Evolutionary conservation across 2,329 filamentous ascomycete species (phyloP).

Genomic region (Allantophomopsis cytisporea): DNA sequence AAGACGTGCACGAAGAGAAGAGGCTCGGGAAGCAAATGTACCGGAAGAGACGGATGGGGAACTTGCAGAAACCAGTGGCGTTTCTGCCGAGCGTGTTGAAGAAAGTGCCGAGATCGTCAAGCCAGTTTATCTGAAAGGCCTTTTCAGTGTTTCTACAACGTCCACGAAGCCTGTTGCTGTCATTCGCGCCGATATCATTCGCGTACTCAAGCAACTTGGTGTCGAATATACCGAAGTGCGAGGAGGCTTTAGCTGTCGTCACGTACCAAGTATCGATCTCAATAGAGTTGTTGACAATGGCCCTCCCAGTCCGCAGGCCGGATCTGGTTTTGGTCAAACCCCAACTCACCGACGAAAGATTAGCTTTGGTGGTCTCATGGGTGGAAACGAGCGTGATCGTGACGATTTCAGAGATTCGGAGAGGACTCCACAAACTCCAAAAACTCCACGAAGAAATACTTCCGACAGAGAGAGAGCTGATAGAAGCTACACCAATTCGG

Average conservation of each 20-base stretch:
- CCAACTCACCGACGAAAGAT: slow-evolving; percentile 62
- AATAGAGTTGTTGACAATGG: slow-evolving; percentile 53
- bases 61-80: slow-evolving; percentile 44
- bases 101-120: slow-evolving; percentile 71
- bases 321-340: slow-evolving; percentile 22
- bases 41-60: slow-evolving; percentile 87
- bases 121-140: slow-evolving; percentile 87
- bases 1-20: slow-evolving; percentile 61
- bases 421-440: slow-evolving; percentile 32
- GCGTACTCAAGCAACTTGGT: slow-evolving; percentile 74
- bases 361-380: slow-evolving; percentile 63
- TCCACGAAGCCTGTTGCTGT: slow-evolving; percentile 78
- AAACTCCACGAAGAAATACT: slow-evolving; percentile 26
- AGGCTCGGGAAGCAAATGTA: slow-evolving; percentile 61
- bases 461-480: slow-evolving; percentile 27
- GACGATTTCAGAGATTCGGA: slow-evolving; percentile 58
- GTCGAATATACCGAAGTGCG: slow-evolving; percentile 90
- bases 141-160: slow-evolving; percentile 95
- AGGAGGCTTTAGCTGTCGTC: slow-evolving; percentile 82
- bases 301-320: slow-evolving; percentile 35
- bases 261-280: slow-evolving; percentile 79
- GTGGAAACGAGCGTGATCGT: slow-evolving; percentile 40
- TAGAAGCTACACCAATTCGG: slow-evolving; percentile 74
- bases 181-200: slow-evolving; percentile 81
- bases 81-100: slow-evolving; percentile 41